These are phyloP conservation scores for Colletotrichum endophyticum DNA, from an alignment of 2,329 filamentous ascomycete species.

Conservation along the genomic window DNA sequence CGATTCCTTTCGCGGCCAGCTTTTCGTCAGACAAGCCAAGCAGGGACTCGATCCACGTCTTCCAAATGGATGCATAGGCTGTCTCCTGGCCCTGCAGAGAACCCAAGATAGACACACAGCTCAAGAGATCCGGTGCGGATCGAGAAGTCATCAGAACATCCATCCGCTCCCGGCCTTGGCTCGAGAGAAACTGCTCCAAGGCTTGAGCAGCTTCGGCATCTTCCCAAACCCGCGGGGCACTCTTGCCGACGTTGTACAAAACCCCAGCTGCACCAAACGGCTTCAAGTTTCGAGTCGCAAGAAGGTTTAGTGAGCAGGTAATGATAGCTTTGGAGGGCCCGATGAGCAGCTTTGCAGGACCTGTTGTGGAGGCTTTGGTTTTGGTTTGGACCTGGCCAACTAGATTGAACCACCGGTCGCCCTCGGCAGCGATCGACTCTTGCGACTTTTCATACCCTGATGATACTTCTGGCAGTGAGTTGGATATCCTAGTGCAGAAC, in stretches of 20 bases:
- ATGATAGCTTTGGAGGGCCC: conserved; percentile 28
- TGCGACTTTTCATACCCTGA: conserved; percentile 79
- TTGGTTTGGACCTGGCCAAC: conserved; percentile 49
- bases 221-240: conserved; percentile 45
- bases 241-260: conserved; percentile 32
- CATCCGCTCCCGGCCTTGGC: conserved; percentile 61
- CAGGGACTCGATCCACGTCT: conserved; percentile 44
- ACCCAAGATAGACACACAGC: conserved; percentile 65
- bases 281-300: conserved; percentile 59
- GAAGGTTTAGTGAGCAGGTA: conserved; percentile 38
- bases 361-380: neutral
- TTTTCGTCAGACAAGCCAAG: conserved; percentile 36
- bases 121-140: conserved; percentile 70
- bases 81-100: conserved; percentile 40
- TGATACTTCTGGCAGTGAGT: conserved; percentile 82
- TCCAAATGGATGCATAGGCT: conserved; percentile 49
- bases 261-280: conserved; percentile 59
- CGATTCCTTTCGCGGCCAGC: conserved; percentile 39
- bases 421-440: conserved; percentile 67
- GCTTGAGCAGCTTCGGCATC: conserved; percentile 30
- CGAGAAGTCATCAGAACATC: conserved; percentile 68
- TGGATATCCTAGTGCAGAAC: conserved; percentile 71
- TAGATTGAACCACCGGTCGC: conserved; percentile 70
- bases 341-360: conserved; percentile 29
- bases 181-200: conserved; percentile 48